These are phyloP conservation scores for Forsythia suspensa DNA, from an alignment of 257 asterid species.

Conservation along the genomic window DNA sequence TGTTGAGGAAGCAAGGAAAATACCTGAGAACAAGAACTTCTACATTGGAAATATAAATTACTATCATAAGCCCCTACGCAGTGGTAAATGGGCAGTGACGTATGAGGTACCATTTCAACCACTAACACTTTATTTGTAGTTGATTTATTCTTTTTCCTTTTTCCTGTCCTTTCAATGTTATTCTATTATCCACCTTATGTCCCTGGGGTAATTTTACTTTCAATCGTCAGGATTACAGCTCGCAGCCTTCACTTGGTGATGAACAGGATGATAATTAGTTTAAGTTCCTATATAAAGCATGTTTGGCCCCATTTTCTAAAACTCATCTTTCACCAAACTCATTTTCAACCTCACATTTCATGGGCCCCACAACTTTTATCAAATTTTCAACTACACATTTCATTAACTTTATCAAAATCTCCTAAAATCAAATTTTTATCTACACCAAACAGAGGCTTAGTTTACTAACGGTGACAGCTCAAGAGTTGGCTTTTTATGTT, in stretches of 20 bases:
- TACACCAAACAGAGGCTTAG: neutral
- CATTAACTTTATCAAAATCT: no score
- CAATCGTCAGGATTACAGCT: no score
- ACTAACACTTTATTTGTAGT: neutral
- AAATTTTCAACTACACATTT: no score
- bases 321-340: no score
- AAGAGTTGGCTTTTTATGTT: no score
- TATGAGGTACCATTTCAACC: constrained; percentile 53
- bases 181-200: neutral
- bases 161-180: neutral
- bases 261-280: neutral
- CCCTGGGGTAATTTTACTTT: neutral
- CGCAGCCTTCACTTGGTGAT: neutral
- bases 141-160: constrained; percentile 1
- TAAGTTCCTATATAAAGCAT: neutral
- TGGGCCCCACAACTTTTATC: no score
- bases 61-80: constrained; percentile 81
- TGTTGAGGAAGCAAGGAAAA: constrained; percentile 60
- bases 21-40: constrained; percentile 55
- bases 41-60: constrained; percentile 87
- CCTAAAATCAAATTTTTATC: no score
- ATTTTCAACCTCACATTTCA: no score
- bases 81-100: constrained; percentile 98
- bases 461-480: neutral
- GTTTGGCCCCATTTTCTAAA: no score